Percentiles rank a stretch among this genome's conserved stretches.
These are phyloP conservation scores for Diaporthe capsici DNA, from an alignment of 2,329 filamentous ascomycete species.

Conservation along the genomic window DNA sequence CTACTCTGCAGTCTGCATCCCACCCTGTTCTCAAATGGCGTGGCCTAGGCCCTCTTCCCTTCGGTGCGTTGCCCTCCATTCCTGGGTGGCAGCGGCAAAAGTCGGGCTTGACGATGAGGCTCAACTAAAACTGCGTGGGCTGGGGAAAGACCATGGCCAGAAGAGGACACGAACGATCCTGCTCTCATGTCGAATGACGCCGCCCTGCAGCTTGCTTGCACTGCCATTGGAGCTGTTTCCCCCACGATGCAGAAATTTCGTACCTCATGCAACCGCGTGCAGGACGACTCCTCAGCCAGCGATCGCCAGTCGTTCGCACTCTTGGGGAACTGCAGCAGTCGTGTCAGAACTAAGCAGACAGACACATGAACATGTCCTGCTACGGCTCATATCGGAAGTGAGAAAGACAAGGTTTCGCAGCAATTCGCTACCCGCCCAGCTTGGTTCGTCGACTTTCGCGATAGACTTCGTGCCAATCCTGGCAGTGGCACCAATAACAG, in stretches of 20 bases:
- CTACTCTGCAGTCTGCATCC: not conserved
- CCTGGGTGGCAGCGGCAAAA: conserved; percentile 20
- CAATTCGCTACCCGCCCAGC: not conserved
- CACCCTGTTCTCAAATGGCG: not conserved
- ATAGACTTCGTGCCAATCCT: conserved; percentile 10
- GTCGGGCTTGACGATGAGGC: conserved; percentile 30
- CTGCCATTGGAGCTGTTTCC: conserved; percentile 27
- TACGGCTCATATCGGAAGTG: conserved; percentile 10
- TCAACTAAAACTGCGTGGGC: conserved; percentile 29
- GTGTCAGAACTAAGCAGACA: not conserved
- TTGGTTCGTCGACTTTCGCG: not conserved
- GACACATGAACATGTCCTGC: not conserved
- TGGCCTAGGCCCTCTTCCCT: not conserved
- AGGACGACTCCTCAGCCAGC: conserved; percentile 3
- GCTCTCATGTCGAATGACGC: conserved; percentile 31
- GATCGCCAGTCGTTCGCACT: not conserved
- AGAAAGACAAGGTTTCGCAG: not conserved
- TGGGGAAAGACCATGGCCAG: conserved; percentile 1
- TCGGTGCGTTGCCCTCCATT: not conserved
- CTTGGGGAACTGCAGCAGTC: conserved; percentile 3
- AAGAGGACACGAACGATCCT: conserved; percentile 17
- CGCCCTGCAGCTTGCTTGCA: conserved; percentile 20
- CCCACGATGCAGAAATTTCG: conserved; percentile 19
- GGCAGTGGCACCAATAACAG: not conserved
- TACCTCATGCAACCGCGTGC: conserved; percentile 25